Base-by-base conservation (phyloP, 78 protist genomes). In the Dictyostelium firmibasis region DNA sequence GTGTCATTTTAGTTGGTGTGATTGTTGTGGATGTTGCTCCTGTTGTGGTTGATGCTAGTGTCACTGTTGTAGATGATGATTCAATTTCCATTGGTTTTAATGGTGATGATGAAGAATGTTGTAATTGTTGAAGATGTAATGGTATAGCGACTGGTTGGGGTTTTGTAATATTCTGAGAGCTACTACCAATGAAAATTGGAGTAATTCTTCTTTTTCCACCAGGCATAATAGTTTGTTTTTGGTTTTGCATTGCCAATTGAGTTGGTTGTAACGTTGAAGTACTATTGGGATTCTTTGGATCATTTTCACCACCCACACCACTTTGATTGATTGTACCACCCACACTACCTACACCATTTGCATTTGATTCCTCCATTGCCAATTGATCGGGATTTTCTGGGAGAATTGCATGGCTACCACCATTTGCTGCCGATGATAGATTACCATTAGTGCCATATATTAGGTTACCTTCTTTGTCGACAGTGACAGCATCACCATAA, bases 381-480 rank as follows among this genome's bases (percentile, higher is more conserved):
- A 89, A 50, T 50, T 89, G 94, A 81, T 89, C 94, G 0, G 94
- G 94, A 50, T 89, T 89, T 75, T 89, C 94, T 7, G 77, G 72
- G 3, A 89, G 53, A 77, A 89, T 69, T 41, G 87, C 72, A n/a
- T 33, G 81, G 14, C 83, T 64, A 62, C 85, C 85, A 13, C 83
- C 43, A 9, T 14, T 18, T 13, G 67, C 43, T 0, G 47, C 76
- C 7, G 72, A 29, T 20, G 60, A 16, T 20, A 14, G 8, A 38
- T 14, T 44, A 29, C 18, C 31, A 33, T 20, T 31, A 41, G 27
- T 41, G 16, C 36, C 75, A 74, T 69, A 29, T 0, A 88, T 47
- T 2, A 88, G 0, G 7, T 25, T 35, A 16, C 93, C 93, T 16
- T 88, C 86, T 8, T 33, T 41, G 4, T 33, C 81, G 0, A 89